Conservation (phyloP, 2,329 filamentous ascomycete species). For the Passalora sequoiae region DNA sequence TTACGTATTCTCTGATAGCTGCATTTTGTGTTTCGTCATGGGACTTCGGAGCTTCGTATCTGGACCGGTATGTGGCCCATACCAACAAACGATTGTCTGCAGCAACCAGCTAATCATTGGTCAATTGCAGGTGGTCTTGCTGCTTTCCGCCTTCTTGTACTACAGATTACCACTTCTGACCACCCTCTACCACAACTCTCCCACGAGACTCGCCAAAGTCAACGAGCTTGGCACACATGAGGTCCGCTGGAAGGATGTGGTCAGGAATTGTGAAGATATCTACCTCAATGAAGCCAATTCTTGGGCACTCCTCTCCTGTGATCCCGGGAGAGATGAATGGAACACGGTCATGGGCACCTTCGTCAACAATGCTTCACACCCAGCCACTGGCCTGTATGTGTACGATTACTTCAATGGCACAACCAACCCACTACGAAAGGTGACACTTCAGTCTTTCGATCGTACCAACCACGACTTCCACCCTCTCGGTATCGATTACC, state of each 20-base stretch:
- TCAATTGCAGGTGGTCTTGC: slow-evolving; percentile 10
- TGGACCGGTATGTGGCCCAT: background rate
- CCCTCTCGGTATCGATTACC: slow-evolving; percentile 40
- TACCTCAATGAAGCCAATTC: slow-evolving; percentile 35
- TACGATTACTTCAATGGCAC: slow-evolving; percentile 35
- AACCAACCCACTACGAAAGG: slow-evolving; percentile 21
- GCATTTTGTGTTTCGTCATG: too few relatives aligned
- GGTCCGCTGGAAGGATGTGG: slow-evolving; percentile 32
- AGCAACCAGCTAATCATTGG: too few relatives aligned
- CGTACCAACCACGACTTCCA: slow-evolving; percentile 35
- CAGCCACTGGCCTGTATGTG: slow-evolving; percentile 35
- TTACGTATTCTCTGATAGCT: too few relatives aligned
- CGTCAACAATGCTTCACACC: slow-evolving; percentile 15
- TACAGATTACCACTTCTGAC: slow-evolving; percentile 11
- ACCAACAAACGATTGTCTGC: too few relatives aligned
- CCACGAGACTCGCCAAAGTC: slow-evolving; percentile 9
- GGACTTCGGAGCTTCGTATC: background rate
- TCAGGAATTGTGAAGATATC: slow-evolving; percentile 44
- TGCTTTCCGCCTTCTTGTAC: slow-evolving; percentile 23
- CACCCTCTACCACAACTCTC: slow-evolving; percentile 22
- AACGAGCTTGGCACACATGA: slow-evolving; percentile 7
- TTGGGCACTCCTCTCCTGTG: slow-evolving; percentile 41
- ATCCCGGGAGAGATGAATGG: slow-evolving; percentile 41
- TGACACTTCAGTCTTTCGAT: slow-evolving; percentile 28
- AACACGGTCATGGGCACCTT: slow-evolving; percentile 43